Conservation (phyloP, 2,329 filamentous ascomycete genomes). For the Didymella lethalis region DNA sequence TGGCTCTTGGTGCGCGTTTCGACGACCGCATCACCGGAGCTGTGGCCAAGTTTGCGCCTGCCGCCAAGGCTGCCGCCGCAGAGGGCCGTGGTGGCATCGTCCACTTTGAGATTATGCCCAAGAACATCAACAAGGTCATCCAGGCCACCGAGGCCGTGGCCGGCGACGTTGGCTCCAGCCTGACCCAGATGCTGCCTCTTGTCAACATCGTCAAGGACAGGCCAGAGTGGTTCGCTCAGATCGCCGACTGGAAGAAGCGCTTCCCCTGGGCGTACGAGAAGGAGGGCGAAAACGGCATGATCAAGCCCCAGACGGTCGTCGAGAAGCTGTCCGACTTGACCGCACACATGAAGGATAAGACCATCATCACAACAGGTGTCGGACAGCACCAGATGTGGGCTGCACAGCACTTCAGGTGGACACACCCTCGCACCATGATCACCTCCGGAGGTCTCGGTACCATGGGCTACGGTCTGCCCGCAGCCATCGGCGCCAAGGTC, state of each 20-base stretch:
- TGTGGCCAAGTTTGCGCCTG: constrained; percentile 86
- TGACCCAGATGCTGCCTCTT: constrained; percentile 76
- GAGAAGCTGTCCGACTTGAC: constrained; percentile 88
- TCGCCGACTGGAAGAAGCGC: constrained; percentile 87
- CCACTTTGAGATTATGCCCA: constrained; percentile 98
- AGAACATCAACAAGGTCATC: constrained; percentile 99
- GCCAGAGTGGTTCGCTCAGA: constrained; percentile 87
- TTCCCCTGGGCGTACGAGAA: constrained; percentile 90
- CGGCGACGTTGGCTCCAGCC: constrained; percentile 85
- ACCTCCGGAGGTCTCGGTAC: constrained; percentile 94
- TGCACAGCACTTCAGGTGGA: constrained; percentile 96
- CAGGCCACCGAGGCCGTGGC: constrained; percentile 95
- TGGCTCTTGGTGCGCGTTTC: constrained; percentile 91
- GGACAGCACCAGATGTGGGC: constrained; percentile 99
- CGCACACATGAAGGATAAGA: constrained; percentile 78
- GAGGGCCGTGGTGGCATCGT: constrained; percentile 92
- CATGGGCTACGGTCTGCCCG: constrained; percentile 95
- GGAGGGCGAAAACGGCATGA: constrained; percentile 75
- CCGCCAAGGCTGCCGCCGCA: constrained; percentile 81
- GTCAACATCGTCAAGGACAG: constrained; percentile 72
- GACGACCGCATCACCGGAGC: constrained; percentile 92
- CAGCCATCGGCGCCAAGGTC: constrained; percentile 95
- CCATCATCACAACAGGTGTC: constrained; percentile 91
- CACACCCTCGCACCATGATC: constrained; percentile 89
- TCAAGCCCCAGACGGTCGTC: constrained; percentile 94